Evolutionary conservation across 306 rosid species (phyloP).

Genomic region (Ormosia semicastrata): DNA sequence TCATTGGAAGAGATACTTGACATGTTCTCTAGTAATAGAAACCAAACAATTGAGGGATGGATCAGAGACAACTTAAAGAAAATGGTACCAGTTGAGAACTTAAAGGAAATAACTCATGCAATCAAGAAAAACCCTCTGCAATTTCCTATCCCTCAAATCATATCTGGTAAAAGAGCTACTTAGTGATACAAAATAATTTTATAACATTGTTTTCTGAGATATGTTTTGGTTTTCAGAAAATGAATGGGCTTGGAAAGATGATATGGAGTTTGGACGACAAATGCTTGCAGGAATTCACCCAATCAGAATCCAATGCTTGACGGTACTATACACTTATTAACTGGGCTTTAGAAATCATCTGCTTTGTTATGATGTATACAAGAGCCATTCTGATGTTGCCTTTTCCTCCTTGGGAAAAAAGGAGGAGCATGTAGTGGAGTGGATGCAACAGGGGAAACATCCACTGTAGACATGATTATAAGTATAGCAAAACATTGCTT

Average conservation of each 20-base stretch:
- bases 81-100: constrained; percentile 35
- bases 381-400: neutral
- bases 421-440: no score
- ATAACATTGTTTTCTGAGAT: neutral
- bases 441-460: neutral
- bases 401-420: no score
- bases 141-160: constrained; percentile 50
- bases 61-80: constrained; percentile 43
- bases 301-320: constrained; percentile 47
- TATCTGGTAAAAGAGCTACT: constrained; percentile 40
- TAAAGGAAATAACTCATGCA: constrained; percentile 36
- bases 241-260: constrained; percentile 64
- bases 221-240: constrained; percentile 37
- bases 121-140: constrained; percentile 31
- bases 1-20: constrained; percentile 50
- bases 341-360: neutral
- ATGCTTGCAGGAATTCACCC: constrained; percentile 85
- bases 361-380: neutral
- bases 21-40: constrained; percentile 43
- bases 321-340: constrained; percentile 33
- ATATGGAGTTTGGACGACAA: constrained; percentile 75
- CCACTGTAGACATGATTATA: neutral
- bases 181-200: neutral
- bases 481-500: neutral
- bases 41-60: constrained; percentile 39